Conservation (phyloP, 768 basidiomycete species). For the Serendipita indica region DNA sequence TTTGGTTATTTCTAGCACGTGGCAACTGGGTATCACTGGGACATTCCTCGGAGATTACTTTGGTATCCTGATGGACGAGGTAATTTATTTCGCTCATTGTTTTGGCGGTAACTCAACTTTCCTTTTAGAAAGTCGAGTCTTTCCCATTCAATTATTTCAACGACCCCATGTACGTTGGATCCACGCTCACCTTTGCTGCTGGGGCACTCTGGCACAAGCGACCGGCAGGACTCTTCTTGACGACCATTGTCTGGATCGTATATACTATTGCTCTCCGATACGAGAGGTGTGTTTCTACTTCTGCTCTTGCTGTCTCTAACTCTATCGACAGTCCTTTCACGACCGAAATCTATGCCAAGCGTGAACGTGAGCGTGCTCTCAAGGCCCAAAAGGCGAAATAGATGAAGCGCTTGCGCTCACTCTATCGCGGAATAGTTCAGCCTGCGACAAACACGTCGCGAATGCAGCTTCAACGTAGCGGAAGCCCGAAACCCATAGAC, state of each 20-base stretch:
- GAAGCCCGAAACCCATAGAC: too few relatives aligned
- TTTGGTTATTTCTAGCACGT: constrained; percentile 82
- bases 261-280: constrained; percentile 73
- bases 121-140: constrained; percentile 44
- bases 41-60: constrained; percentile 79
- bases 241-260: constrained; percentile 66
- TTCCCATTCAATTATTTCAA: constrained; percentile 92
- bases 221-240: constrained; percentile 70
- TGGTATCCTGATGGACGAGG: constrained; percentile 34
- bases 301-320: background rate
- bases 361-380: constrained; percentile 11
- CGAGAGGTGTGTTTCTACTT: constrained; percentile 57
- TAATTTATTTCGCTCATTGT: too few relatives aligned
- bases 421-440: too few relatives aligned
- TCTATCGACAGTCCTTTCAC: constrained; percentile 26
- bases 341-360: constrained; percentile 27
- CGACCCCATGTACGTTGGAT: constrained; percentile 96
- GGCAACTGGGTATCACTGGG: constrained; percentile 82
- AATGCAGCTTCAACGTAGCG: too few relatives aligned
- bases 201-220: constrained; percentile 81
- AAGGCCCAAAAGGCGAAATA: background rate
- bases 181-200: constrained; percentile 77
- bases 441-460: too few relatives aligned
- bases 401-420: too few relatives aligned
- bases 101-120: constrained; percentile 24